phyloP scores from a whole-genome alignment of 352 stramenopile species.

The Phytophthora agathidicida region DNA sequence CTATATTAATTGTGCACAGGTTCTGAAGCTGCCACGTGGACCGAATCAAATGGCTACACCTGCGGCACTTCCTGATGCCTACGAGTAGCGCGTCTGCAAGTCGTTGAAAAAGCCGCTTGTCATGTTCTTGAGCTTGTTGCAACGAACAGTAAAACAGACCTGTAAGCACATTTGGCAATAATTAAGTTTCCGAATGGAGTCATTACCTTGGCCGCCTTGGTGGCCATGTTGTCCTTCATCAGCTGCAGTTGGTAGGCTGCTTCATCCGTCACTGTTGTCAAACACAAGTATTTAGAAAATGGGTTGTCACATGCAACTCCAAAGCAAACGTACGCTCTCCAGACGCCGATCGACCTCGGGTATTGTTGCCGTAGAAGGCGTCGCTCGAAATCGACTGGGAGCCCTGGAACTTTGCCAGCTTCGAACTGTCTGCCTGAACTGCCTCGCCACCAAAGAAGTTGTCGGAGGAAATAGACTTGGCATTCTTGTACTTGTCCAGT shows the following conservation, averaged over 20 bases:
- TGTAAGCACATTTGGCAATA: neutral
- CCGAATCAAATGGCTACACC: constrained; percentile 31
- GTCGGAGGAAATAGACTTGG: constrained; percentile 91
- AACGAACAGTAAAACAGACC: neutral
- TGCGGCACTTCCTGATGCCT: constrained; percentile 1
- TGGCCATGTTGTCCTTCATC: constrained; percentile 85
- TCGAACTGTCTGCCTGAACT: constrained; percentile 55
- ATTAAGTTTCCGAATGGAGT: neutral
- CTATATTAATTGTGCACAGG: constrained; percentile 37
- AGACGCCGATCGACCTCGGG: constrained; percentile 62
- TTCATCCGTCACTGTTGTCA: constrained; percentile 63
- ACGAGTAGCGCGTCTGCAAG: constrained; percentile 84
- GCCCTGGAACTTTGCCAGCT: constrained; percentile 79
- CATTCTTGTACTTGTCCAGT: constrained; percentile 93
- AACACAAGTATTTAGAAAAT: no score
- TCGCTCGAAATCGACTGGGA: constrained; percentile 89
- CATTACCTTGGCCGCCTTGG: constrained; percentile 77
- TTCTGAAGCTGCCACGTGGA: constrained; percentile 34
- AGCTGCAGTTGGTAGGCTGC: constrained; percentile 86
- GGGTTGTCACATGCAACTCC: no score
- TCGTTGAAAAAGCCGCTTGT: constrained; percentile 90
- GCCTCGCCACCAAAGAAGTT: constrained; percentile 88
- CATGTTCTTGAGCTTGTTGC: constrained; percentile 87
- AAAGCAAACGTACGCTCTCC: constrained; percentile 57
- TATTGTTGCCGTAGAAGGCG: constrained; percentile 78